Conservation (phyloP, 805 yeast species). For the Pichia manshurica region DNA sequence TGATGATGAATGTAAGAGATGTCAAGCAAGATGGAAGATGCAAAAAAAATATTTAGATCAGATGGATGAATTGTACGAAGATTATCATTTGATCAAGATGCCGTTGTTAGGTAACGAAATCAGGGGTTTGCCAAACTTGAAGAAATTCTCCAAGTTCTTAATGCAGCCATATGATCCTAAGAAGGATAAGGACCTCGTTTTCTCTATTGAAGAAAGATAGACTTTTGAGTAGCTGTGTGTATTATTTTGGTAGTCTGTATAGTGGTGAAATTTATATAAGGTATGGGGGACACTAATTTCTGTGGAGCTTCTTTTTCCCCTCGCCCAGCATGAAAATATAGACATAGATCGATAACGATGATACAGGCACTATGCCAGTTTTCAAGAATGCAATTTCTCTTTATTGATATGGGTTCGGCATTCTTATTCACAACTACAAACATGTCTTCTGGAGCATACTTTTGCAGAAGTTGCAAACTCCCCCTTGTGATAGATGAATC, state of each 20-base stretch:
- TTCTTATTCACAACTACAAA: not conserved
- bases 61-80: constrained; percentile 94
- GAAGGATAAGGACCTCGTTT: constrained; percentile 46
- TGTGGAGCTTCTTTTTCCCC: not conserved
- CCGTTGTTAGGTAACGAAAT: constrained; percentile 94
- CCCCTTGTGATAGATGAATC: constrained; percentile 55
- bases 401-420: no score
- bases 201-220: constrained; percentile 46
- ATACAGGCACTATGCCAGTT: no score
- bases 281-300: no score
- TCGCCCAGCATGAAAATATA: not conserved
- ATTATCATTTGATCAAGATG: constrained; percentile 92
- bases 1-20: constrained; percentile 78
- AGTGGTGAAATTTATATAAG: not conserved
- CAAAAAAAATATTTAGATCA: constrained; percentile 92
- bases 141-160: constrained; percentile 76
- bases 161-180: constrained; percentile 71
- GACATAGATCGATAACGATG: no score
- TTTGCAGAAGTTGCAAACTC: constrained; percentile 59
- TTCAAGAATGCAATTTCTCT: no score
- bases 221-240: not conserved
- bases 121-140: constrained; percentile 83
- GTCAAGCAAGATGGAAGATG: constrained; percentile 91
- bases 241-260: not conserved
- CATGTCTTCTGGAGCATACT: constrained; percentile 9